A percentile compares a stretch with the other conserved stretches of the same genome.
These are phyloP conservation scores for Penicillium olsonii DNA, from an alignment of 2,329 filamentous ascomycete genomes.

Conservation along the genomic window DNA sequence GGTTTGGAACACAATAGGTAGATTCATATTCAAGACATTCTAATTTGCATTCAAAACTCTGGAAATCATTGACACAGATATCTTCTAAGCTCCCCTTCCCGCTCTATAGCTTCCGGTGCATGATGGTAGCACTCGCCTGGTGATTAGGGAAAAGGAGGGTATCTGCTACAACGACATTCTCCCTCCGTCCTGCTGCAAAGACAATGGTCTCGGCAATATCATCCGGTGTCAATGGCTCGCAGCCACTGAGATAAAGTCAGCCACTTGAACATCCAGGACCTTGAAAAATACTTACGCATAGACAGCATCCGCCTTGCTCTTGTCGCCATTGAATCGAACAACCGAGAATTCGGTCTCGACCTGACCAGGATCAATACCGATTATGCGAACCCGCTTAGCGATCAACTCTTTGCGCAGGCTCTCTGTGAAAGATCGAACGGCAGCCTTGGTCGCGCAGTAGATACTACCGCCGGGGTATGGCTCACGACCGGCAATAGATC, in stretches of 20 bases:
- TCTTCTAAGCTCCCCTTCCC: too few species aligned
- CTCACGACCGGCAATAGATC: slow-evolving; percentile 84
- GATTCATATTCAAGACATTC: too few species aligned
- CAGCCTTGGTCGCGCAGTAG: slow-evolving; percentile 92
- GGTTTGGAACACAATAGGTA: too few species aligned
- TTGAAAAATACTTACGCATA: slow-evolving; percentile 65
- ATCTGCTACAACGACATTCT: slow-evolving; percentile 91
- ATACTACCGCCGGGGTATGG: slow-evolving; percentile 83
- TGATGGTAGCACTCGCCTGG: slow-evolving; percentile 61
- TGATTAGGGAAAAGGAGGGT: slow-evolving; percentile 85
- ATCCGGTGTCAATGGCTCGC: slow-evolving; percentile 80
- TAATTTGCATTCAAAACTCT: too few species aligned
- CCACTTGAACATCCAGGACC: background rate
- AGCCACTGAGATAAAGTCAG: slow-evolving; percentile 54
- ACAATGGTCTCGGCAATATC: slow-evolving; percentile 91
- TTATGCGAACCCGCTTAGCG: slow-evolving; percentile 75
- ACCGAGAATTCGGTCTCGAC: slow-evolving; percentile 94
- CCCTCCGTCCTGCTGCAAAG: slow-evolving; percentile 77
- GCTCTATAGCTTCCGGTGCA: slow-evolving; percentile 27
- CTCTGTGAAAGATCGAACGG: slow-evolving; percentile 82
- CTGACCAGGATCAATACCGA: slow-evolving; percentile 87
- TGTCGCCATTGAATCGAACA: slow-evolving; percentile 85
- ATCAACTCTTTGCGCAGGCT: slow-evolving; percentile 81
- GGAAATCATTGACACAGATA: too few species aligned
- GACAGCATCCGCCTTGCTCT: slow-evolving; percentile 83